Conservation (phyloP, 75 land plant genomes). For the Azolla pinnata region DNA sequence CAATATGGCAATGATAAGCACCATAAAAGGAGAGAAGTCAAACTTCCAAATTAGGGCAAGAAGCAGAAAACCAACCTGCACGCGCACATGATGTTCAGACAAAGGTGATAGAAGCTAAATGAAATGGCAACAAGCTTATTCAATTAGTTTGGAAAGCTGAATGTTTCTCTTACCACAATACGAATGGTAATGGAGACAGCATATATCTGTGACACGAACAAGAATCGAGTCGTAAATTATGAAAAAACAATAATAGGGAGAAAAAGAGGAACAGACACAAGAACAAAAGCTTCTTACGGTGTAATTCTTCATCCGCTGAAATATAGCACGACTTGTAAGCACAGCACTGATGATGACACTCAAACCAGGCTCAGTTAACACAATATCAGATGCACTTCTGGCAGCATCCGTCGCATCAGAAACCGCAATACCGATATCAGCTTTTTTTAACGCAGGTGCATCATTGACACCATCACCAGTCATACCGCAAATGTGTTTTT, state of each 20-base stretch:
- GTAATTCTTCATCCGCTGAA: constrained; percentile 91
- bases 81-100: not conserved
- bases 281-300: constrained; percentile 26
- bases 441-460: constrained; percentile 87
- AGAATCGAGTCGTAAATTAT: not conserved
- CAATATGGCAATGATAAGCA: constrained; percentile 63
- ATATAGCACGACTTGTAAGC: constrained; percentile 75
- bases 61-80: constrained; percentile 53
- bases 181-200: constrained; percentile 89
- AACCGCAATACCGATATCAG: constrained; percentile 87
- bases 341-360: constrained; percentile 85
- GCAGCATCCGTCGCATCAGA: constrained; percentile 95
- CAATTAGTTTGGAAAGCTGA: not conserved
- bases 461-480: constrained; percentile 97
- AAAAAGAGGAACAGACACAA: not conserved
- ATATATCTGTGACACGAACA: constrained; percentile 44
- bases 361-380: constrained; percentile 82
- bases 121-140: not conserved
- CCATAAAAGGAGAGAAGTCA: constrained; percentile 74
- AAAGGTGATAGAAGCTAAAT: not conserved
- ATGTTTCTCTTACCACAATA: constrained; percentile 45
- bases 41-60: constrained; percentile 62
- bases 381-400: constrained; percentile 80
- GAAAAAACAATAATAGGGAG: not conserved
- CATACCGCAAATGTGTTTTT: constrained; percentile 81